Evolutionary conservation across 1,139 yeast species (phyloP), one percentile per base, ranked within the genome.

Genomic region (Kodamaea derodonti): DNA sequence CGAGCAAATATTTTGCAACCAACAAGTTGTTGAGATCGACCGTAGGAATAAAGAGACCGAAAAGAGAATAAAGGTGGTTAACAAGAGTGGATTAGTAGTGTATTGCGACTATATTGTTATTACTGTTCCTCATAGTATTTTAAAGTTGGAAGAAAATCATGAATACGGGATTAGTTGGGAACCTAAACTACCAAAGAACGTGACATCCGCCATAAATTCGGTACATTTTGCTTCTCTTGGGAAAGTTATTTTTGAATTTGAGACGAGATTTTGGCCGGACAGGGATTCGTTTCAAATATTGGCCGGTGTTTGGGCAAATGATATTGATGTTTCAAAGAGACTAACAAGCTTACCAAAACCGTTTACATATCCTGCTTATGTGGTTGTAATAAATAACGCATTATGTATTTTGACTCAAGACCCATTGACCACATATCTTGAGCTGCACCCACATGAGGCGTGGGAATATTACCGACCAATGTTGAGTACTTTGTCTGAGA

Each of bases 221-320:
- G 67, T 82, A 40, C 81, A 80, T 45, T 80, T 78, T 54, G 90
- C 87, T 0, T 75, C 84, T 1, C 59, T 87, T 33, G 95, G 95
- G 0, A 87, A 87, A 56, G 80, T 84, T 4, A 63, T 84, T 0
- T 70, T 87, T 44, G 94, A 84, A 52, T 87, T 86, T 51, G 79
- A 75, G 10, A 41, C 56, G 2, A 62, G 73, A 1, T 84, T 84
- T 69, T 86, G 95, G 95, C 72, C 35, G 50, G 48, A 3, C 54
- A 60, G 59, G 22, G 88, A 81, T 50, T 56, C 84, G 31, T 70
- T 78, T 43, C 58, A 69, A 24, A 65, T 78, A 1, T 41, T 78
- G 4, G 67, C 78, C 0, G 22, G 22, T 18, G 22, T 3, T 14
- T 20, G 14, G 18, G 4, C 20, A 7, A 14, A 13, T 18, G 9